phyloP scores from a whole-genome alignment of 192 early-diverging fungal species.

The Podila epicladia region DNA sequence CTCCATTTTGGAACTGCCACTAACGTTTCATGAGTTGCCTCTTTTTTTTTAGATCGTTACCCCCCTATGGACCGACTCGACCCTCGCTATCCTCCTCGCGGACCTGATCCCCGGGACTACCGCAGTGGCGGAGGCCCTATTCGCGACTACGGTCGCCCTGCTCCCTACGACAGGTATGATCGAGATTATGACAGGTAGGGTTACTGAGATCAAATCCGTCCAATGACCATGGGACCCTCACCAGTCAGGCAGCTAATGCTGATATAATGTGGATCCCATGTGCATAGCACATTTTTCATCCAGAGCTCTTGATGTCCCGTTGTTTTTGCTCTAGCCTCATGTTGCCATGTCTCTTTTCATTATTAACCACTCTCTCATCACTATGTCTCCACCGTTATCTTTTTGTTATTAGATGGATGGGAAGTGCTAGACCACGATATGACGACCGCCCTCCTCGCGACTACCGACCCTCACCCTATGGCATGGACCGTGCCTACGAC shows the following conservation, averaged over 20 bases:
- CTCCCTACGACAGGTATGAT: slow-evolving; percentile 49
- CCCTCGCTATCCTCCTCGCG: slow-evolving; percentile 52
- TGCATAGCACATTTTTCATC: too few relatives aligned
- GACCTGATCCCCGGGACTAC: slow-evolving; percentile 53
- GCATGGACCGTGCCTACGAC: slow-evolving; percentile 24
- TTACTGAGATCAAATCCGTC: too few relatives aligned
- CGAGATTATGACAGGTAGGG: slow-evolving; percentile 24
- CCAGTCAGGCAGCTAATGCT: too few relatives aligned
- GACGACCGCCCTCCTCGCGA: slow-evolving; percentile 47
- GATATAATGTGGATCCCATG: too few relatives aligned
- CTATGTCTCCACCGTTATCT: not conserved
- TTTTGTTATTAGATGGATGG: slow-evolving; percentile 33
- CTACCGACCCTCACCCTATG: slow-evolving; percentile 34
- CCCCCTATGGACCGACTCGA: slow-evolving; percentile 52
- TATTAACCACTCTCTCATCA: not conserved
- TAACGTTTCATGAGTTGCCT: not conserved
- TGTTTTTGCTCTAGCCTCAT: too few relatives aligned
- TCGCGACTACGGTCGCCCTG: slow-evolving; percentile 45
- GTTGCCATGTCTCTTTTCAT: too few relatives aligned
- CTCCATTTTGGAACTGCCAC: not conserved
- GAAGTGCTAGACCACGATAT: slow-evolving; percentile 42
- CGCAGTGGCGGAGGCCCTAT: slow-evolving; percentile 33
- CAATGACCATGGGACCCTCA: too few relatives aligned
- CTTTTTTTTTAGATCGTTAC: slow-evolving; percentile 11
- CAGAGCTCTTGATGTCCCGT: too few relatives aligned